phyloP scores from a whole-genome alignment of 345 rosid genomes.

The Acer campestre region DNA sequence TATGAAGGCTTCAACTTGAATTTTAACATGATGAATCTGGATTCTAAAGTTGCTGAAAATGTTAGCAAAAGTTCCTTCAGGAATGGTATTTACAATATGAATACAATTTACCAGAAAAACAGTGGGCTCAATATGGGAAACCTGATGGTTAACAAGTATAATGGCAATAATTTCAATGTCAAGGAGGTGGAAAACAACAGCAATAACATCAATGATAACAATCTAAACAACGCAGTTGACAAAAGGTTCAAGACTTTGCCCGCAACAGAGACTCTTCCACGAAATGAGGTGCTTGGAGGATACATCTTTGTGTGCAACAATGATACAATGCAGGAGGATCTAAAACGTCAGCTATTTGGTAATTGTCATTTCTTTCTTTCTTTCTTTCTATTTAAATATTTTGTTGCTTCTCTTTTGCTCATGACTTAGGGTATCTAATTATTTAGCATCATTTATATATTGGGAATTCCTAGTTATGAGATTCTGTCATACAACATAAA shows the following conservation, averaged over 20 bases:
- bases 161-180: slow-evolving; percentile 49
- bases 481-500: neutral
- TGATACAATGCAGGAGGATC: slow-evolving; percentile 98
- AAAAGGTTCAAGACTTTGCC: slow-evolving; percentile 94
- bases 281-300: slow-evolving; percentile 98
- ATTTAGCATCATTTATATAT: neutral
- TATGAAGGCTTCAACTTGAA: slow-evolving; percentile 73
- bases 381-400: neutral
- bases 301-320: slow-evolving; percentile 98
- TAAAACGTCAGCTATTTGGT: slow-evolving; percentile 96
- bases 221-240: slow-evolving; percentile 46
- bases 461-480: neutral
- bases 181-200: slow-evolving; percentile 52
- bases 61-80: slow-evolving; percentile 57
- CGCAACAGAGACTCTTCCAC: slow-evolving; percentile 86
- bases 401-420: neutral
- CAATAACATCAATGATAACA: slow-evolving; percentile 43
- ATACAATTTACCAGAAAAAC: slow-evolving; percentile 70
- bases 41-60: slow-evolving; percentile 54
- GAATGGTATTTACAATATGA: slow-evolving; percentile 60
- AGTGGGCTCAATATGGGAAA: slow-evolving; percentile 49
- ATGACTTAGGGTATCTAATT: neutral
- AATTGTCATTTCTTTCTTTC: slow-evolving; percentile 12
- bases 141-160: slow-evolving; percentile 60
- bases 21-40: slow-evolving; percentile 84